A percentile compares a stretch with the other conserved stretches of the same genome.
phyloP scores from a whole-genome alignment of 225 moss, liverwort and hornwort species.

The Bryoerythrophyllum caledonicum region DNA sequence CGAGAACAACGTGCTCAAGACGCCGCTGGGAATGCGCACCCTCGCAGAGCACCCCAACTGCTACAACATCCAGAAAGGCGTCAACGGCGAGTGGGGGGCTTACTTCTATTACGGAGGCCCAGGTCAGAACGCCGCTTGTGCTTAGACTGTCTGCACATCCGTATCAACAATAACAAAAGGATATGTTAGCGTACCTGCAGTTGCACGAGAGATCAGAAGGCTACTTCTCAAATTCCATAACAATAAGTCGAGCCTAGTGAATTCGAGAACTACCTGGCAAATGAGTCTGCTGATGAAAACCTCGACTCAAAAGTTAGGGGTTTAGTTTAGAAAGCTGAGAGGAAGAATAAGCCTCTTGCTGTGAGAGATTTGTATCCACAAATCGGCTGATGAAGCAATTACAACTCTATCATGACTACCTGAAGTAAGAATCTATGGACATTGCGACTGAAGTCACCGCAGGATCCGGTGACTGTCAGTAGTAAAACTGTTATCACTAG shows the following conservation, averaged over 20 bases:
- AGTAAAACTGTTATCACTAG: constrained; percentile 40
- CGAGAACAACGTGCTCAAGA: constrained; percentile 43
- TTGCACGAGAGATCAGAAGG: constrained; percentile 4
- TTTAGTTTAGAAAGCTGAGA: not conserved
- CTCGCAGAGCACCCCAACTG: constrained; percentile 53
- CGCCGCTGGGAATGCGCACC: constrained; percentile 35
- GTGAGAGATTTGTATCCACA: constrained; percentile 6
- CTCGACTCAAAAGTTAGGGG: not conserved
- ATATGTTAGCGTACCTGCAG: not conserved
- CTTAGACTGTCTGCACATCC: constrained; percentile 12
- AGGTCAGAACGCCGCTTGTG: constrained; percentile 44
- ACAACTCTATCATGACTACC: constrained; percentile 16
- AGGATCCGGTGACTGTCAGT: constrained; percentile 40
- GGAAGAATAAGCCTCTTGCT: constrained; percentile 18
- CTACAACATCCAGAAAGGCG: constrained; percentile 47
- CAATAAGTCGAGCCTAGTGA: constrained; percentile 21
- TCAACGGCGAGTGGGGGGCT: constrained; percentile 47
- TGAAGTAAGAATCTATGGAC: constrained; percentile 5
- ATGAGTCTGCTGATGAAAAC: not conserved
- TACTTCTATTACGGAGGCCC: constrained; percentile 64
- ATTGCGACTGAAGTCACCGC: constrained; percentile 14
- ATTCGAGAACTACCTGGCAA: constrained; percentile 7
- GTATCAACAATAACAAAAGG: constrained; percentile 18
- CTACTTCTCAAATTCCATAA: constrained; percentile 3
- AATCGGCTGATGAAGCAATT: constrained; percentile 21